phyloP scores from a whole-genome alignment of 139 green algal species.

The Volvox africanus region DNA sequence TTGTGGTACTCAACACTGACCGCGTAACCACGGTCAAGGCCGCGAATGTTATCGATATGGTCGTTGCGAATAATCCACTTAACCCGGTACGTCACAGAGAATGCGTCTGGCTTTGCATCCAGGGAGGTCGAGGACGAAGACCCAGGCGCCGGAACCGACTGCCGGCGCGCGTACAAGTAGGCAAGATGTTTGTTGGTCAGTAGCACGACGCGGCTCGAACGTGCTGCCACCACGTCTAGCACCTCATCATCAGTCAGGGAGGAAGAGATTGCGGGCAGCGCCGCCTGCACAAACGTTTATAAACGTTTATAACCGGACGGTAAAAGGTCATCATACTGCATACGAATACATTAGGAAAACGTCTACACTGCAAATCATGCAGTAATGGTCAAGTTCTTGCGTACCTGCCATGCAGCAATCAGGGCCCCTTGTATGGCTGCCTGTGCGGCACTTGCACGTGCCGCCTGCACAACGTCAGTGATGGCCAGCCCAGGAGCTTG shows the following conservation, averaged over 20 bases:
- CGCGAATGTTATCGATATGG: conserved; percentile 63
- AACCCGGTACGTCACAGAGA: conserved; percentile 44
- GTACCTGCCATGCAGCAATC: conserved; percentile 73
- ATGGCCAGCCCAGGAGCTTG: conserved; percentile 71
- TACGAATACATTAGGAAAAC: background rate
- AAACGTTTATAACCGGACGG: too few relatives aligned
- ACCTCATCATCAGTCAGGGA: conserved; percentile 68
- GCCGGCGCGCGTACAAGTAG: conserved; percentile 71
- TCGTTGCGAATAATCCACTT: conserved; percentile 65
- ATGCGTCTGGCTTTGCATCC: background rate
- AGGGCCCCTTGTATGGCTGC: conserved; percentile 43
- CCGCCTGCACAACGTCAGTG: conserved; percentile 43
- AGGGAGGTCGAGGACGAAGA: background rate
- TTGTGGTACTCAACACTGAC: conserved; percentile 62
- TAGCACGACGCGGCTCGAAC: conserved; percentile 75
- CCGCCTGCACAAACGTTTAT: conserved; percentile 36
- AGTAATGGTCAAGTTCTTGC: background rate
- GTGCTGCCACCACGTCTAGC: conserved; percentile 79
- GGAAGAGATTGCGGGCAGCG: conserved; percentile 71
- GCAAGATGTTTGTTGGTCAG: conserved; percentile 80
- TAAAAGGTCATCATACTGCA: background rate
- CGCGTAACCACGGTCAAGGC: conserved; percentile 53
- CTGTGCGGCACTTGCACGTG: conserved; percentile 3
- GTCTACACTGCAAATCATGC: too few relatives aligned
- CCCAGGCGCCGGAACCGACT: background rate